Evolutionary conservation across 805 yeast genomes (phyloP).

Genomic region (Monosporozyma aquatica): DNA sequence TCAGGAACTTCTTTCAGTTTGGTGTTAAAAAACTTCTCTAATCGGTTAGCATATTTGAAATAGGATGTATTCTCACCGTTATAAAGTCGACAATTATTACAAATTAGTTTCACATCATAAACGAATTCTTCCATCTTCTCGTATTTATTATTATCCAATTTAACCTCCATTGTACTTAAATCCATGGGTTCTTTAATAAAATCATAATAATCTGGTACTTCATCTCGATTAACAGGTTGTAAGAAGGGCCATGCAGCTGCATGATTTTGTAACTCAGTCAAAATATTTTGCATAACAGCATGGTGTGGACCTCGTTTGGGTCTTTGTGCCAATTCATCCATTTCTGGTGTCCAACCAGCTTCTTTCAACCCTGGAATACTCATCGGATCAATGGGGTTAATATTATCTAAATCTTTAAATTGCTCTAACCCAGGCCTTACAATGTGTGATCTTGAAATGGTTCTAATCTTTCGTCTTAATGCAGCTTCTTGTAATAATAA

Average conservation of each 20-base stretch:
- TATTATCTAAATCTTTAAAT: slow-evolving; percentile 44
- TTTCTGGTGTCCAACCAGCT: slow-evolving; percentile 97
- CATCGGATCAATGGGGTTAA: slow-evolving; percentile 63
- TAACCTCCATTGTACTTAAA: slow-evolving; percentile 87
- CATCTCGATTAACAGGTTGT: slow-evolving; percentile 84
- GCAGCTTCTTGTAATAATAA: slow-evolving; percentile 86
- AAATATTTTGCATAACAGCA: slow-evolving; percentile 81
- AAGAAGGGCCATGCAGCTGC: slow-evolving; percentile 98
- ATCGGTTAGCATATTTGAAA: slow-evolving; percentile 85
- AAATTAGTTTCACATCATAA: slow-evolving; percentile 77
- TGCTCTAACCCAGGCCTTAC: slow-evolving; percentile 73
- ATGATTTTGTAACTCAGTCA: slow-evolving; percentile 84
- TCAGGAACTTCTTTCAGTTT: slow-evolving; percentile 89
- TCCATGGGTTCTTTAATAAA: slow-evolving; percentile 98
- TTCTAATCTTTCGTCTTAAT: slow-evolving; percentile 70
- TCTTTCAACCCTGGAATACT: slow-evolving; percentile 84
- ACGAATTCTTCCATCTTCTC: slow-evolving; percentile 85
- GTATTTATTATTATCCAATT: slow-evolving; percentile 85
- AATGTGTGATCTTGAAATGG: slow-evolving; percentile 68
- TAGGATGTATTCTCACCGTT: slow-evolving; percentile 93
- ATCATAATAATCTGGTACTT: slow-evolving; percentile 92
- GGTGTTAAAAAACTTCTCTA: slow-evolving; percentile 77
- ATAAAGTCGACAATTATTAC: slow-evolving; percentile 85
- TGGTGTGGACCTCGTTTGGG: slow-evolving; percentile 93
- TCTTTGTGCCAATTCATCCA: slow-evolving; percentile 92